Evolutionary conservation across 2,329 filamentous ascomycete species (phyloP), one percentile per base, ranked within the genome.

Genomic region (Alternaria sp.): DNA sequence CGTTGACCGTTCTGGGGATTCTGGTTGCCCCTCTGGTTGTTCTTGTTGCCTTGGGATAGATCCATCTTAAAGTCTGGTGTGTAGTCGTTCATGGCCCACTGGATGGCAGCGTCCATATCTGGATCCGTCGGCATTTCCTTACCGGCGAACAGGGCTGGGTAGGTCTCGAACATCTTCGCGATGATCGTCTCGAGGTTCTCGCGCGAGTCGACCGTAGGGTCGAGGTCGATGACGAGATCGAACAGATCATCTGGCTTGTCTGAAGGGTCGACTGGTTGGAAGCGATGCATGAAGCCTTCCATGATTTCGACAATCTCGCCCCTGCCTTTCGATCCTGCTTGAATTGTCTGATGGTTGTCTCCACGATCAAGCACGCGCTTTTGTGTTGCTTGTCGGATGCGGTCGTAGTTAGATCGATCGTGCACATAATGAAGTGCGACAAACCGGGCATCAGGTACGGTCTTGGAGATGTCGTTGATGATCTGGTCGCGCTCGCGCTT

Each of bases 311-410:
- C 84, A 59, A 96, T 92, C 78, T 97, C 95, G 17, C 86, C 82
- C 50, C 85, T 81, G 47, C 91, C 87, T 59, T 92, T 91, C 49
- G 88, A 91, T n/a, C 83, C 85, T 11, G 95, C 94, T 74, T 96
- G 93, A 63, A 99, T 98, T 0, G 96, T 99, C 81, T 99, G 96
- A 79, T 99, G 96, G 74, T 98, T 98, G 79, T 99, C 93, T 13
- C 96, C 96, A 21, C 96, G 91, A 6, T 88, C 86, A 19, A 97
- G 83, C 1, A 99, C 93, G 54, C 96, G 90, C 66, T 90, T 86
- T 61, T 88, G 90, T 1, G 93, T 97, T 25, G 95, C 85, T 60
- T 87, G 83, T 47, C 92, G 88, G 65, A 98, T 92, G 30, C 87
- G 84, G 54, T 91, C 86, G 8, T 96, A 87, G 68, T 93, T 83